Conservation (phyloP, 1,139 yeast genomes). For the Zygoascus meyerae region DNA sequence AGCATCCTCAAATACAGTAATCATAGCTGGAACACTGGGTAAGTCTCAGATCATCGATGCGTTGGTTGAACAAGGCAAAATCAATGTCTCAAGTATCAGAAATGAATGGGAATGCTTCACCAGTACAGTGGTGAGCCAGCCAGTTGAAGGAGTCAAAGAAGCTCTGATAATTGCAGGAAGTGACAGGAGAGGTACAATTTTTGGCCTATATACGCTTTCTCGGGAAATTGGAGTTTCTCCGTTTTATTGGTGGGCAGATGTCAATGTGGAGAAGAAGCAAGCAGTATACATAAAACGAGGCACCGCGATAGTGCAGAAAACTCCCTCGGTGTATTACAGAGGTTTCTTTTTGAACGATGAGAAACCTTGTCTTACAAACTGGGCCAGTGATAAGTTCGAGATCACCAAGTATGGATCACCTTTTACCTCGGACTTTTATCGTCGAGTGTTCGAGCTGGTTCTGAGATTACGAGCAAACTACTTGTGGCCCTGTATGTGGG, state of each 20-base stretch:
- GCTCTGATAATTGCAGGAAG: conserved; percentile 21
- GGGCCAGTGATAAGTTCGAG: conserved; percentile 16
- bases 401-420: conserved; percentile 15
- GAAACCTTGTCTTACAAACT: conserved; percentile 17
- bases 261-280: neutral
- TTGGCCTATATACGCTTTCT: conserved; percentile 18
- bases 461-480: conserved; percentile 19
- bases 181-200: conserved; percentile 20
- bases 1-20: conserved; percentile 13
- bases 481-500: conserved; percentile 23
- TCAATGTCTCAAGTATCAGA: conserved; percentile 13
- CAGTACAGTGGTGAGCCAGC: conserved; percentile 13
- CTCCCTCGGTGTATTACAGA: conserved; percentile 19
- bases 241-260: conserved; percentile 21
- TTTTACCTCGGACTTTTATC: conserved; percentile 16
- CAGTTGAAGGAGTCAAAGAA: conserved; percentile 14
- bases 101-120: conserved; percentile 19
- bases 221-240: conserved; percentile 22
- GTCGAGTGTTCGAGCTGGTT: conserved; percentile 19
- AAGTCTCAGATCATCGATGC: conserved; percentile 16
- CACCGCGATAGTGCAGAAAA: conserved; percentile 9
- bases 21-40: conserved; percentile 20
- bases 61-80: conserved; percentile 13
- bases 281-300: conserved; percentile 1
- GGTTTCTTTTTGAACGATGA: conserved; percentile 22